Base-by-base conservation (phyloP, 768 basidiomycete genomes). In the Suillus clintonianus region DNA sequence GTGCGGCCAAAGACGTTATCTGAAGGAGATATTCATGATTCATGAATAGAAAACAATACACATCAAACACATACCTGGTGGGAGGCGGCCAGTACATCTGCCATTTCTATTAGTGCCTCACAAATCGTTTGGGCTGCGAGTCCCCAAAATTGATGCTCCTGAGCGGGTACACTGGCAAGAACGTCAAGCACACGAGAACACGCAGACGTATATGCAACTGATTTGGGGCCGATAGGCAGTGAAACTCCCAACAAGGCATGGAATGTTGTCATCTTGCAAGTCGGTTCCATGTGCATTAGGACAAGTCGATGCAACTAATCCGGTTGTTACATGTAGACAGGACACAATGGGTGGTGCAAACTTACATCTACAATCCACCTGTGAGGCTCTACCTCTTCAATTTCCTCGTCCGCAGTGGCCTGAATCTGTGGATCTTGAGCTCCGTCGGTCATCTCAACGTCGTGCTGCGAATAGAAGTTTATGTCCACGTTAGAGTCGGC, bases 281-380 rank as follows among this genome's bases (percentile, higher is more conserved):
- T 70, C 1, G 78, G 76, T 36, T 77, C 71, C 3, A 78, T 77
- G 72, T 92, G 90, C 0, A 83, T 85, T 60, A 91, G 69, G n/a
- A 91, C 72, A 34, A 89, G 79, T 47, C 83, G 80, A 65, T 83
- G 85, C 54, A 91, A 74, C 90, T 92, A 48, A 42, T 14, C 27
- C 13, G 11, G 11, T 60, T 19, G 19, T 69, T 42, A 68, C 58
- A 54, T 55, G 37, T 34, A 34, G 43, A 27, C 54, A 43, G 42
- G 43, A 30, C 19, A 27, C 45, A 43, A 59, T 57, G 27, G 34
- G 17, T 34, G 11, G 11, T 45, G 22, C 41, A 67, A 9, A 72
- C 76, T 24, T 71, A 91, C 90, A 80, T 88, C 83, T 19, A 79
- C 77, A 63, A 79, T 83, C 85, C 85, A 85, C 64, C 85, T 83